Evolutionary conservation across 495 filamentous ascomycete species (phyloP), one percentile per base, ranked within the genome.

Genomic region (Penicillium paxilli): DNA sequence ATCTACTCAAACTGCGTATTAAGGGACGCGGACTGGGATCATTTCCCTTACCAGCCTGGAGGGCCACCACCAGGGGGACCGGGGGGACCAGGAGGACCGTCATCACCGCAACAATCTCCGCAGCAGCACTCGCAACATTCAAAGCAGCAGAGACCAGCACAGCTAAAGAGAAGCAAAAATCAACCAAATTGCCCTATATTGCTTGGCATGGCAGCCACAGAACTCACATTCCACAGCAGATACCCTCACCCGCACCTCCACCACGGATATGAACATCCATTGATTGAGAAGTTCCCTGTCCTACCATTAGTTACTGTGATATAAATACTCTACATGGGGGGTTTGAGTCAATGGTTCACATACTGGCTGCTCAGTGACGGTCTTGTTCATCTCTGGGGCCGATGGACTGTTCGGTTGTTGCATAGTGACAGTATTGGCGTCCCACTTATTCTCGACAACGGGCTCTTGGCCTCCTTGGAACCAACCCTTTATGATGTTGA

Each of bases 181-280:
- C 11, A 26, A 44, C 23, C 33, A 16, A 17, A 21, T 38, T 9
- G 16, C 30, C 19, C 16, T 9, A 5, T 28, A 6, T 45, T 11
- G 12, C 20, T 51, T 19, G 22, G 20, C 16, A 16, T 10, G 17
- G 3, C 26, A 45, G 40, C 9, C 17, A 12, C 14, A 6, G 14
- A 26, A 51, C 57, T 59, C 28, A 59, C 57, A 59, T n/a, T 47
- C 51, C 57, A 11, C 51, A 54, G 57, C 57, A 59, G 21, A 55
- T 23, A 35, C 50, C 52, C 44, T 54, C 55, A 23, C 56, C 56
- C 41, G 41, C 51, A 47, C 56, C 56, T 47, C 56, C 56, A 50
- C 56, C 56, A n/a, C 56, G 56, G 24, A 54, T 42, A 11, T 59
- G 56, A 22, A 59, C 51, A 41, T 35, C 42, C 56, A 51, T 54